A percentile compares a stretch with the other conserved stretches of the same genome.
Conservation (phyloP, 139 green algal genomes). For the Closterium sp. region DNA sequence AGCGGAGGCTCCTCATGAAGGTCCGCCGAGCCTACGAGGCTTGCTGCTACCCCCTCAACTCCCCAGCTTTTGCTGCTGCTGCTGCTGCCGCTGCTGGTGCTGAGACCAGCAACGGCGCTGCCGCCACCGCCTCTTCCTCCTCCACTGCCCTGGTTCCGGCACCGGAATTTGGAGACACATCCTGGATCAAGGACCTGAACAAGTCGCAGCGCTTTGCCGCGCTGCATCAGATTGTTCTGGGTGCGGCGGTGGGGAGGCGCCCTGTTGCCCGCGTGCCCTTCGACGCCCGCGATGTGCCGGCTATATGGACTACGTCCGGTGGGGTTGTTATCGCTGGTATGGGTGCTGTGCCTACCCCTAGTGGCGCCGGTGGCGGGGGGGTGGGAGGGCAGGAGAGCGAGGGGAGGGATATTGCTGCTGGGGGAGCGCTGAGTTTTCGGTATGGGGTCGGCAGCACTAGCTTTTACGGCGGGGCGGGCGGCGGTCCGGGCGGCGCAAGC, state of each 20-base stretch:
- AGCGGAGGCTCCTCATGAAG: background rate
- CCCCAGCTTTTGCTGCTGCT: background rate
- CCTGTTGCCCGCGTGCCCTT: background rate
- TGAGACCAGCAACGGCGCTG: background rate
- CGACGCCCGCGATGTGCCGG: background rate
- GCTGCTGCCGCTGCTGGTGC: background rate
- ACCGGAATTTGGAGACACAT: background rate
- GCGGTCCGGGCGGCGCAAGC: too few relatives aligned
- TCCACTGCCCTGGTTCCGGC: background rate
- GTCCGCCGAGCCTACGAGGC: background rate
- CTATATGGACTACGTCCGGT: background rate
- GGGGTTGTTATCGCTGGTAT: background rate
- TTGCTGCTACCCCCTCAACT: background rate
- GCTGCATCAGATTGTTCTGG: background rate
- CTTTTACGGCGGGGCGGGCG: background rate
- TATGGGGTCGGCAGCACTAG: background rate
- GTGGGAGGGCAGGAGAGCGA: background rate
- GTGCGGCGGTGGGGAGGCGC: background rate
- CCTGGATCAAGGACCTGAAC: background rate
- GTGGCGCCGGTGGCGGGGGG: background rate
- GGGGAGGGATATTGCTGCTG: background rate
- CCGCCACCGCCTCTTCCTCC: background rate
- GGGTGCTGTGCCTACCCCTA: background rate
- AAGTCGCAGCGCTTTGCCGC: slow-evolving; percentile 3
- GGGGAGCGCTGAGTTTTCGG: background rate